phyloP scores from a whole-genome alignment of 129 eudicot species.

The Centella asiatica region DNA sequence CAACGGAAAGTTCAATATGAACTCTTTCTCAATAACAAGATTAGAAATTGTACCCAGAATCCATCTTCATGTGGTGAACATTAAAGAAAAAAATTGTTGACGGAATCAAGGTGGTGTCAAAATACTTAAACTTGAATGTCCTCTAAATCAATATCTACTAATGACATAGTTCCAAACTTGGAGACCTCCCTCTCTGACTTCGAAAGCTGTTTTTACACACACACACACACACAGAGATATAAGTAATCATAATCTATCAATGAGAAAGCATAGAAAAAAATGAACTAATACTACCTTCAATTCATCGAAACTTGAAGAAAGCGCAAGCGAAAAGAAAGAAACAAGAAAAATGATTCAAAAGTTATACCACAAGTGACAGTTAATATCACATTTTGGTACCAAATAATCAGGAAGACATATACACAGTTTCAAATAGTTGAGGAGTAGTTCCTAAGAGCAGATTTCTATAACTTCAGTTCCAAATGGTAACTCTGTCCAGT shows the following conservation, averaged over 20 bases:
- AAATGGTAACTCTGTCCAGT: too few relatives aligned
- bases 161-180: constrained; percentile 64
- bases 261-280: not conserved
- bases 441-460: too few relatives aligned
- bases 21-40: not conserved
- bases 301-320: not conserved
- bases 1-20: not conserved
- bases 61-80: constrained; percentile 99
- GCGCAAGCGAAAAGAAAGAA: not conserved
- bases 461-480: too few relatives aligned
- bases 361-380: too few relatives aligned
- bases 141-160: constrained; percentile 76
- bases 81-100: constrained; percentile 85
- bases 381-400: too few relatives aligned
- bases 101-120: constrained; percentile 77
- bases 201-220: constrained; percentile 48
- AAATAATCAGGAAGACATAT: too few relatives aligned
- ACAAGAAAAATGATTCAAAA: not conserved
- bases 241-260: not conserved
- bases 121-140: constrained; percentile 83
- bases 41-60: constrained; percentile 58
- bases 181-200: constrained; percentile 88
- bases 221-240: not conserved
- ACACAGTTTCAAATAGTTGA: too few relatives aligned
- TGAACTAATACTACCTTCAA: not conserved